Base-by-base conservation (phyloP, 2,329 filamentous ascomycete genomes). In the Penicillium rolfsii region DNA sequence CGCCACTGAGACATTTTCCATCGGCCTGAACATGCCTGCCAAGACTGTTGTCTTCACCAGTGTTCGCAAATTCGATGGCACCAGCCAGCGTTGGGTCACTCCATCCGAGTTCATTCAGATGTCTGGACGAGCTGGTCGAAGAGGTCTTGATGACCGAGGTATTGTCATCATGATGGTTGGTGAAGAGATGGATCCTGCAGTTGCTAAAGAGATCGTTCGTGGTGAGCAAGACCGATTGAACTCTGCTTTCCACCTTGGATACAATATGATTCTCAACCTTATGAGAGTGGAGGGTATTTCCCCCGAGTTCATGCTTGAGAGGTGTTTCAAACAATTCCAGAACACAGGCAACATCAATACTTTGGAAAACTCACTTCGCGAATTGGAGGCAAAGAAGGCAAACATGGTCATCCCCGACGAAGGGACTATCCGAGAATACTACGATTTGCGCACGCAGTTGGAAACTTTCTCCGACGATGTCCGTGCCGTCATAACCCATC, bases 91-190 rank as follows among this genome's bases (percentile, higher is more conserved):
- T 65, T 96, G 93, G 78, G 85, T 98, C 22, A 97, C 93, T 0
- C 92, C 93, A 1, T 97, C 92, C 11, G 95, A 99, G 72, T 99
- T 98, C 77, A 91, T 99, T 55, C 95, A 99, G 75, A 99, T 99
- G 95, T 97, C 95, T 57, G 95, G 95, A 63, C 91, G 95, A 78
- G 95, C 95, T 61, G 95, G 95, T 74, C 91, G 95, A 84, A 89
- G 95, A 87, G 95, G 95, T 79, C 89, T 99, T 57, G 95, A 99
- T 80, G 93, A 97, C 64, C 90, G 95, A 67, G 95, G 95, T 85
- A 96, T 98, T 69, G 95, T 99, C 68, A 98, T 99, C 76, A 98
- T 99, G 92, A 98, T 99, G 94, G 91, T 99, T 64, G 90, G 96
- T 73, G 91, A 96, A 76, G 92, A 95, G 80, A 94, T 99, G 81